Evolutionary conservation across 768 basidiomycete genomes (phyloP), one percentile per base, ranked within the genome.

Genomic region (Trametes punicea): DNA sequence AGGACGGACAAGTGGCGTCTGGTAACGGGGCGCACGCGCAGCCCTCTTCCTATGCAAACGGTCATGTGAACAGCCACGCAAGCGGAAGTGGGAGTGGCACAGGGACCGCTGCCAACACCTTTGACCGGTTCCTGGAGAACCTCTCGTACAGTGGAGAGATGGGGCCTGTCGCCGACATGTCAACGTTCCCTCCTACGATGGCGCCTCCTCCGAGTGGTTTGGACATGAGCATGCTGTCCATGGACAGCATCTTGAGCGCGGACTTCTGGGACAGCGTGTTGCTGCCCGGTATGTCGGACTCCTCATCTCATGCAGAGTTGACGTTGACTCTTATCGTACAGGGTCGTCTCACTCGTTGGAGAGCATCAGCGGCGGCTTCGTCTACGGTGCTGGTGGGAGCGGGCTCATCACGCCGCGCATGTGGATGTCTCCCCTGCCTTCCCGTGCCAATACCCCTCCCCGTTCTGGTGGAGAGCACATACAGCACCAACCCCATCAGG

Each of bases 251-350:
- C 39, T 74, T 93, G 49, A 86, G 82, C 57, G 82, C 77, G 56
- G 83, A 82, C 38, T 93, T 93, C 69, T 93, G 91, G 92, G 92
- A 93, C 69, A 91, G 80, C 62, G 83, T 93, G 64, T 80, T 93
- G 31, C 86, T 93, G 23, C 91, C 91, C 59, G 91, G 90, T 89
- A 65, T 41, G 50, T 16, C 53, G 33, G 47, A 13, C 33, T 30
- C 54, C 41, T 54, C 18, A 45, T 36, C 16, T 36, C 8, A 27
- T 31, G 45, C 3, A 15, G 6, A 33, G 51, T 18, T 52, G 42
- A 55, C 26, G 25, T 30, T 23, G 26, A 26, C 26, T 23, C 44
- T 4, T 18, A 23, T 44, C 20, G 39, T 57, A n/a, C n/a, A 92
- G 90, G 91, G 3, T 93, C 89, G 64, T 81, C 82, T 38, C 88